phyloP scores from a whole-genome alignment of 179 eudicot genomes.

The Dionaea muscipula region DNA sequence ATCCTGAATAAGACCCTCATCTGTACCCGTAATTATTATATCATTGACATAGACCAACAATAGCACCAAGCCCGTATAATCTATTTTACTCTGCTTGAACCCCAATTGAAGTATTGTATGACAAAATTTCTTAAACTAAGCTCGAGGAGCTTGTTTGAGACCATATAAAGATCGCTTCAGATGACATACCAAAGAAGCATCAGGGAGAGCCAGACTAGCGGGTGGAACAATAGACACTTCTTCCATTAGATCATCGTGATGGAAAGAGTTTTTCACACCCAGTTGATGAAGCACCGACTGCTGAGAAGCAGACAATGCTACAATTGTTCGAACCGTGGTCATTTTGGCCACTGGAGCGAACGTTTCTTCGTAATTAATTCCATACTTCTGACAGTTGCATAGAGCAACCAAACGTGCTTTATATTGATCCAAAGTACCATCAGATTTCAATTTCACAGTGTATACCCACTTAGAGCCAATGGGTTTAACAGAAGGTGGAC shows the following conservation, averaged over 20 bases:
- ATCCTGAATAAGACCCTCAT: too few species aligned
- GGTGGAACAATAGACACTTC: not conserved
- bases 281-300: not conserved
- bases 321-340: not conserved
- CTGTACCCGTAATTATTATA: not conserved
- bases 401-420: not conserved
- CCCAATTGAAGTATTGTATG: not conserved
- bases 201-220: not conserved
- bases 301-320: not conserved
- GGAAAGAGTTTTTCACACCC: not conserved
- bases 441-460: not conserved
- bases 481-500: not conserved
- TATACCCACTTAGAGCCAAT: constrained; percentile 4
- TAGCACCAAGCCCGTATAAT: not conserved
- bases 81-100: not conserved
- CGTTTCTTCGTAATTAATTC: constrained; percentile 3
- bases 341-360: not conserved
- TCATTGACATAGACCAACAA: not conserved
- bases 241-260: too few species aligned
- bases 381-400: not conserved
- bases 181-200: not conserved
- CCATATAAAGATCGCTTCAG: not conserved
- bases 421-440: not conserved
- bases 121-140: not conserved
- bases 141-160: not conserved